Evolutionary conservation across 208 protist genomes (phyloP).

Genomic region (Crithidia mellificae): DNA sequence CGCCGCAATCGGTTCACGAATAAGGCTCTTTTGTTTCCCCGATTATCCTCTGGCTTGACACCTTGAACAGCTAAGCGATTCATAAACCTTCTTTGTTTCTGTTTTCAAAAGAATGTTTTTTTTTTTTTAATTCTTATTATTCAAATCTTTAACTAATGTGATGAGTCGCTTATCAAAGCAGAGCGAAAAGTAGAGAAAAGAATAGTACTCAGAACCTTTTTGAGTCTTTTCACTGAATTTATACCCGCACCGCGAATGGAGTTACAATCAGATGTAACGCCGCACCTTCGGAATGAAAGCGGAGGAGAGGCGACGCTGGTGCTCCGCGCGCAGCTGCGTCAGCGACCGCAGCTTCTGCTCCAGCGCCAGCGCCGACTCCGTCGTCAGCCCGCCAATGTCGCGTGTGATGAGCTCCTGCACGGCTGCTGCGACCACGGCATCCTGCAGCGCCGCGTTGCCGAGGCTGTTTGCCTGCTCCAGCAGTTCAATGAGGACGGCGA

Average conservation of each 20-base stretch:
- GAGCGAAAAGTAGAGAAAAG: no score
- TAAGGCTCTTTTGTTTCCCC: no score
- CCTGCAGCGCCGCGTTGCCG: slow-evolving; percentile 50
- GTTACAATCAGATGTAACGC: slow-evolving; percentile 14
- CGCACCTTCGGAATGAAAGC: slow-evolving; percentile 63
- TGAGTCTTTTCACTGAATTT: background rate
- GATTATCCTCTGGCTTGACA: no score
- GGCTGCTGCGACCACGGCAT: slow-evolving; percentile 62
- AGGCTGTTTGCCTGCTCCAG: slow-evolving; percentile 64
- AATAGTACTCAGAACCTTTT: no score
- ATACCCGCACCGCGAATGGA: background rate
- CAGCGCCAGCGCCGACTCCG: slow-evolving; percentile 36
- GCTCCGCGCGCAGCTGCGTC: slow-evolving; percentile 53
- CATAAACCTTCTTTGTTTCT: no score
- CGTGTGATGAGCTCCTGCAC: slow-evolving; percentile 66
- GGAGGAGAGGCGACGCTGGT: slow-evolving; percentile 51
- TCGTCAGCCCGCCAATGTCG: slow-evolving; percentile 33
- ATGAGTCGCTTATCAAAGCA: no score
- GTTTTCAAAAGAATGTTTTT: no score
- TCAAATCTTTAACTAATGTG: no score
- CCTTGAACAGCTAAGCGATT: no score
- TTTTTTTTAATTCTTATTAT: no score
- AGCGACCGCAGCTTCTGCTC: slow-evolving; percentile 43
- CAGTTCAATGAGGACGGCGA: slow-evolving; percentile 53
- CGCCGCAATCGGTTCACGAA: no score